Conservation (phyloP, 129 eudicot species). For the Lactuca saligna region DNA sequence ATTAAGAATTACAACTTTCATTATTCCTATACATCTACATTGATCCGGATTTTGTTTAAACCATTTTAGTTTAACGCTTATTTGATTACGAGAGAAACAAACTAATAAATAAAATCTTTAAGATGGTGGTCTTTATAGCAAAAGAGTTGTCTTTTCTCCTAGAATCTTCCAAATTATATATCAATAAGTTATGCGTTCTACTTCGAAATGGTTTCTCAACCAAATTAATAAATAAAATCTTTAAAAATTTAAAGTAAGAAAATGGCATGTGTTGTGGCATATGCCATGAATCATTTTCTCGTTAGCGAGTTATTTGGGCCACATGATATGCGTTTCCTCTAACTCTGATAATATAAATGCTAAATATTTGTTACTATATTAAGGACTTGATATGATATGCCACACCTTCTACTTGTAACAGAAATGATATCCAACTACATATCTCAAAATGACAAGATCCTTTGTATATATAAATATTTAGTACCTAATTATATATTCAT, state of each 20-base stretch:
- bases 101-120: too few relatives aligned
- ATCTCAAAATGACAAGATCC: not conserved
- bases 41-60: not conserved
- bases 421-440: not conserved
- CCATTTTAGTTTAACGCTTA: too few relatives aligned
- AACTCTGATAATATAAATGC: not conserved
- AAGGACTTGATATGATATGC: not conserved
- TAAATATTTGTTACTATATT: not conserved
- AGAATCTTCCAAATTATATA: not conserved
- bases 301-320: not conserved
- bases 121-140: not conserved
- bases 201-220: not conserved
- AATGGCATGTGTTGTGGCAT: not conserved
- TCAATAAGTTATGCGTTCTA: conserved; percentile 6
- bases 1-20: conserved; percentile 4
- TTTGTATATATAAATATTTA: not conserved
- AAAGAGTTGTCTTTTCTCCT: not conserved
- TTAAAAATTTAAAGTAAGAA: not conserved
- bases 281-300: not conserved
- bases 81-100: too few relatives aligned
- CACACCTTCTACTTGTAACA: not conserved
- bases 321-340: not conserved
- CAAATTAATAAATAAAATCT: not conserved
- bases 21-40: conserved; percentile 13
- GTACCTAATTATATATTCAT: not conserved